A percentile compares a stretch with the other conserved stretches of the same genome.
phyloP scores from a whole-genome alignment of 257 asterid species.

The Galeopsis tetrahit region DNA sequence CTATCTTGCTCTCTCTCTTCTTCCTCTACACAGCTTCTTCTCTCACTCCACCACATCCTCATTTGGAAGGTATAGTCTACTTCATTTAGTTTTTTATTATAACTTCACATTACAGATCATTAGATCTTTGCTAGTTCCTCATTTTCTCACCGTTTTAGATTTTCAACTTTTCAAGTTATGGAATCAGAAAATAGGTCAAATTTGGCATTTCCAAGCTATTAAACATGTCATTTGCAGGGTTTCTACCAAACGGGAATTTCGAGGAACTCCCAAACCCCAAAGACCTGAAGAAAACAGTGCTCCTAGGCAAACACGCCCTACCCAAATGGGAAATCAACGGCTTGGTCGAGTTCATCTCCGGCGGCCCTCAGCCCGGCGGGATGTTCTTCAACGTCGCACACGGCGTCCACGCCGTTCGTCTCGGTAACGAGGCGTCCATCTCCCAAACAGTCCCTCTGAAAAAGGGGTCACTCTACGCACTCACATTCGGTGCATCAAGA shows the following conservation, averaged over 20 bases:
- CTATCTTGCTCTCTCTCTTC: conserved; percentile 43
- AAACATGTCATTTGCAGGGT: conserved; percentile 48
- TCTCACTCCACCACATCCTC: conserved; percentile 49
- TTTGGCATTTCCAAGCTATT: not conserved
- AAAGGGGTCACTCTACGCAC: conserved; percentile 75
- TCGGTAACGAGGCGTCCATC: conserved; percentile 83
- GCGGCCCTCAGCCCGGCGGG: conserved; percentile 96
- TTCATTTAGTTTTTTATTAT: not conserved
- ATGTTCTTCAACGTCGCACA: conserved; percentile 87
- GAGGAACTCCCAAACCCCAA: conserved; percentile 67
- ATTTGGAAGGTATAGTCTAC: conserved; percentile 62
- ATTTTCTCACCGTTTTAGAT: not conserved
- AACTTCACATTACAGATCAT: not conserved
- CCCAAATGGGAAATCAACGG: conserved; percentile 91
- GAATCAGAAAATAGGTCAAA: not conserved
- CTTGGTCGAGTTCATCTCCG: conserved; percentile 78
- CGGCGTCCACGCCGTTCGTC: conserved; percentile 89
- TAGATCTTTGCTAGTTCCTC: conserved; percentile 16
- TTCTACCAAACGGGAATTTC: conserved; percentile 82
- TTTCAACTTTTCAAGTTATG: not conserved
- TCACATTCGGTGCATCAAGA: conserved; percentile 87
- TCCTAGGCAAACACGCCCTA: conserved; percentile 57
- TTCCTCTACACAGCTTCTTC: conserved; percentile 48
- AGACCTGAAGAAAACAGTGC: conserved; percentile 61
- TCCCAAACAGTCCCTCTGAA: conserved; percentile 71